A percentile compares a stretch with the other conserved stretches of the same genome.
Conservation (phyloP, 345 rosid species). For the Gossypium rotundifolium region DNA sequence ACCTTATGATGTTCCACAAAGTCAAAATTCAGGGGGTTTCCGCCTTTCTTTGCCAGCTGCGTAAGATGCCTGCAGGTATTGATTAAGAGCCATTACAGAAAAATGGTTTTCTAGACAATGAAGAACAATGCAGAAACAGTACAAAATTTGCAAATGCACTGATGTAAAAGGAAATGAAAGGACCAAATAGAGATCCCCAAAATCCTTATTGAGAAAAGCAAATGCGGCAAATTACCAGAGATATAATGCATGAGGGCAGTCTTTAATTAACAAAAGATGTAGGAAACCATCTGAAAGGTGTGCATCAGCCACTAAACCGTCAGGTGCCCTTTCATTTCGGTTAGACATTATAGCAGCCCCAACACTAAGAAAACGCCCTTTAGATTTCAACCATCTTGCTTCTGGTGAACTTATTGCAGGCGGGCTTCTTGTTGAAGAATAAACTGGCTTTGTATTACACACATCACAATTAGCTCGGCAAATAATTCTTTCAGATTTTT, state of each 20-base stretch:
- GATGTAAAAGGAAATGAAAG: not conserved
- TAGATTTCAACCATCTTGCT: slow-evolving; percentile 54
- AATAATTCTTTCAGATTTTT: slow-evolving; percentile 50
- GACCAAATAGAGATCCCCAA: not conserved
- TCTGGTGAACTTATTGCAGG: slow-evolving; percentile 27
- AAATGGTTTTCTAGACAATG: not conserved
- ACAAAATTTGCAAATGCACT: not conserved
- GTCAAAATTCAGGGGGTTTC: slow-evolving; percentile 66
- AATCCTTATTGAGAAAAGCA: not conserved
- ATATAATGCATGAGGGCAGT: slow-evolving; percentile 76
- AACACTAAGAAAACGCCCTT: slow-evolving; percentile 70
- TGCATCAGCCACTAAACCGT: slow-evolving; percentile 94
- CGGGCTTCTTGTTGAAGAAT: slow-evolving; percentile 11
- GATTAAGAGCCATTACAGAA: not conserved
- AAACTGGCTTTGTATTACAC: slow-evolving; percentile 40
- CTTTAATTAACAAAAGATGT: slow-evolving; percentile 79
- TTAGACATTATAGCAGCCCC: slow-evolving; percentile 90
- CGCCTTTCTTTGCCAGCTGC: slow-evolving; percentile 79
- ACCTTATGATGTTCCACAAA: slow-evolving; percentile 94
- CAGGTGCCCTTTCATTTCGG: slow-evolving; percentile 89
- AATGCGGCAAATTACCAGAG: slow-evolving; percentile 50
- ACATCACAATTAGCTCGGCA: slow-evolving; percentile 67
- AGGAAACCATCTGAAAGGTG: slow-evolving; percentile 91
- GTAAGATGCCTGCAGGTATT: slow-evolving; percentile 69
- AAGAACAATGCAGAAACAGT: not conserved